Evolutionary conservation across 2,329 filamentous ascomycete genomes (phyloP).

Genomic region (Gaeumannomyces tritici): DNA sequence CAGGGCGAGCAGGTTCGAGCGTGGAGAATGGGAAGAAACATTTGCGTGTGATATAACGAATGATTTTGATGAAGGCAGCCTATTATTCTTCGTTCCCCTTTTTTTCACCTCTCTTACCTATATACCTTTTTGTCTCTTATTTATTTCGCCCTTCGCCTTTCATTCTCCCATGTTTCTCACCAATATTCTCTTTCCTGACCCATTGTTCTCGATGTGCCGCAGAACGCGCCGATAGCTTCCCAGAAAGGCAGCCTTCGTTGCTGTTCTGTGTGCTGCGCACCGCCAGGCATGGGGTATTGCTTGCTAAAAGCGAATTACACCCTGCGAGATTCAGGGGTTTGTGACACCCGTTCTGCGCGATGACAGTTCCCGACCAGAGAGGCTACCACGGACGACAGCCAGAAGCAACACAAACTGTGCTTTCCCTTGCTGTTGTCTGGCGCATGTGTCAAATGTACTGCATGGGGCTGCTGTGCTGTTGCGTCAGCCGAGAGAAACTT

Average conservation of each 20-base stretch:
- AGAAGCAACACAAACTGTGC: no score
- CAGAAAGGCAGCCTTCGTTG: no score
- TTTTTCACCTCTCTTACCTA: not conserved
- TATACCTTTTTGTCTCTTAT: not conserved
- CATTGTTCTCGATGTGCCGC: not conserved
- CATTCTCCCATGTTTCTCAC: no score
- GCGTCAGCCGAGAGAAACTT: not conserved
- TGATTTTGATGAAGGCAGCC: constrained; percentile 1
- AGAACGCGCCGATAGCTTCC: no score
- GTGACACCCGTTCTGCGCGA: no score
- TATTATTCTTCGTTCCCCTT: not conserved
- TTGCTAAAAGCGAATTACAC: no score
- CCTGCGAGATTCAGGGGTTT: no score
- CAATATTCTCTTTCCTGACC: not conserved
- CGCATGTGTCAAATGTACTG: not conserved
- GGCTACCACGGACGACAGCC: no score
- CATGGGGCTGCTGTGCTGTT: not conserved
- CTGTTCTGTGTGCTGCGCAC: no score
- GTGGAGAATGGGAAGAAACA: not conserved
- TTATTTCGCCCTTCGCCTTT: not conserved
- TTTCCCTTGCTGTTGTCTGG: not conserved
- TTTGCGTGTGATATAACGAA: not conserved
- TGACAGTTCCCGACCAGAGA: no score
- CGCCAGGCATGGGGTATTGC: no score
- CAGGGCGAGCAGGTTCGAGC: not conserved